These are phyloP conservation scores for Retiboletus fuscus DNA, from an alignment of 1,284 basidiomycete species.

Conservation along the genomic window DNA sequence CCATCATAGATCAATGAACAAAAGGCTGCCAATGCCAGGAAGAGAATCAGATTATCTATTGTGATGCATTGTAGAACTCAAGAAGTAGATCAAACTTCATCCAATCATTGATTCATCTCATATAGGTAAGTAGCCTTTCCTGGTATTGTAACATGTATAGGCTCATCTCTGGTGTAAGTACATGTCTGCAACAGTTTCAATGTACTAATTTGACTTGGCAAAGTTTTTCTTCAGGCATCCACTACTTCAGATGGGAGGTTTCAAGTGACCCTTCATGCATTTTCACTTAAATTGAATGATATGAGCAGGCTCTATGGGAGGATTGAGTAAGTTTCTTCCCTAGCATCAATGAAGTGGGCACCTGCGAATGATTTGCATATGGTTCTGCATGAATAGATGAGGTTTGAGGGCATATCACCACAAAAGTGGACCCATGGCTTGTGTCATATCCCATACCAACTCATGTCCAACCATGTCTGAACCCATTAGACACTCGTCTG, in stretches of 20 bases:
- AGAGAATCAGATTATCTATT: slow-evolving; percentile 75
- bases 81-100: background rate
- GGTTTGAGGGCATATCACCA: too few species aligned
- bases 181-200: background rate
- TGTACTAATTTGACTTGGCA: background rate
- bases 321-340: slow-evolving; percentile 60
- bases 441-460: too few species aligned
- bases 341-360: slow-evolving; percentile 20
- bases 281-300: slow-evolving; percentile 1
- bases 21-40: slow-evolving; percentile 68
- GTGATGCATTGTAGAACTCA: slow-evolving; percentile 53
- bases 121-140: slow-evolving; percentile 58
- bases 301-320: slow-evolving; percentile 83
- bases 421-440: too few species aligned
- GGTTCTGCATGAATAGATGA: too few species aligned
- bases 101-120: background rate
- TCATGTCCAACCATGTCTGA: too few species aligned
- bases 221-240: slow-evolving; percentile 86
- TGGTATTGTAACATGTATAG: slow-evolving; percentile 84
- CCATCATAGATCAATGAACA: slow-evolving; percentile 83
- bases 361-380: slow-evolving; percentile 17
- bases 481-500: too few species aligned
- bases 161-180: slow-evolving; percentile 83
- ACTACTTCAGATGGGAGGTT: slow-evolving; percentile 66
- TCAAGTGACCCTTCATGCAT: background rate